Conservation (phyloP, 2,329 filamentous ascomycete genomes). For the Ceratocystis cacaofunesta region DNA sequence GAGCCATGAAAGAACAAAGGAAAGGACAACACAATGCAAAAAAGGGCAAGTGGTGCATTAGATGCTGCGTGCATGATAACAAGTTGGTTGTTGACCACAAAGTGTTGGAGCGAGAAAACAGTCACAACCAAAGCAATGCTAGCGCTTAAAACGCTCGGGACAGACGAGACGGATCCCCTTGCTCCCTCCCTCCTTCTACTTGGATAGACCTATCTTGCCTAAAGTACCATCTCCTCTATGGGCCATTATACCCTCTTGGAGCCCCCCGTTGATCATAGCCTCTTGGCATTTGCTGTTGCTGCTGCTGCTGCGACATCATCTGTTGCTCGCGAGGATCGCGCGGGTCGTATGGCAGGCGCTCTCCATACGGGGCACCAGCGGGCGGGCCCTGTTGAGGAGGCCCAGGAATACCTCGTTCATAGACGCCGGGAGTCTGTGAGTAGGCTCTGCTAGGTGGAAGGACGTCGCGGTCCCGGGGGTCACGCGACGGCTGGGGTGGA, state of each 20-base stretch:
- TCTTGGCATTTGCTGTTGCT: constrained; percentile 20
- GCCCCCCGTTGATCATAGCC: constrained; percentile 26
- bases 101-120: no score
- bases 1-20: no score
- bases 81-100: no score
- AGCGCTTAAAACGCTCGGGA: no score
- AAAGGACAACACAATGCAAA: no score
- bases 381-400: constrained; percentile 23
- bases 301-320: constrained; percentile 20
- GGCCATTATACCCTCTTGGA: constrained; percentile 22
- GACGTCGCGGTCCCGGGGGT: constrained; percentile 16
- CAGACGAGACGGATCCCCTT: no score
- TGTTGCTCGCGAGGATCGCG: constrained; percentile 19
- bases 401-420: constrained; percentile 21
- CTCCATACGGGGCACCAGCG: constrained; percentile 28
- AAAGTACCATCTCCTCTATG: background rate
- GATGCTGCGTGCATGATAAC: no score
- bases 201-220: no score
- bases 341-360: constrained; percentile 25
- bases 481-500: background rate
- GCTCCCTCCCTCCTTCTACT: no score
- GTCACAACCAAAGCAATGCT: no score
- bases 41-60: no score
- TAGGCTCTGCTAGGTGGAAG: constrained; percentile 18
- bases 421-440: constrained; percentile 21